phyloP scores from a whole-genome alignment of 306 rosid genomes.

The Notholithocarpus densiflorus region DNA sequence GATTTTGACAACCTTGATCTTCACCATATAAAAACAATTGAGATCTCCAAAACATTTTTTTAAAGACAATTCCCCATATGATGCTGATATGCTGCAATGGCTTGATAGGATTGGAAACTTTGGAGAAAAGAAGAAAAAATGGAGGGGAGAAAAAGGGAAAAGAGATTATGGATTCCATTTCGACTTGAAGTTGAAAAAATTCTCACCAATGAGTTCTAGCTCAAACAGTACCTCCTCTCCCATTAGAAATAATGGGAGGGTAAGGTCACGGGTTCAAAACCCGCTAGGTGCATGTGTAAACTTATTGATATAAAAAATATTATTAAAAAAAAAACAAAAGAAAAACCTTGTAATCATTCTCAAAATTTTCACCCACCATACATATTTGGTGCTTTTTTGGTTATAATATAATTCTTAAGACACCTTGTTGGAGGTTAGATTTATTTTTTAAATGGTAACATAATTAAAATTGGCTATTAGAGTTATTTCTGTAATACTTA shows the following conservation, averaged over 20 bases:
- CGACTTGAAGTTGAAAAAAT: not conserved
- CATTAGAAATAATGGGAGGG: too few relatives aligned
- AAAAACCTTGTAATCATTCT: not conserved
- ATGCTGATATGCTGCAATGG: not conserved
- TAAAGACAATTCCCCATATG: not conserved
- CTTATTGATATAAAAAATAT: too few relatives aligned
- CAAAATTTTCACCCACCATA: not conserved
- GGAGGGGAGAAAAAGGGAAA: not conserved
- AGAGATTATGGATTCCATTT: not conserved
- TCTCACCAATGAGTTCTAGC: too few relatives aligned
- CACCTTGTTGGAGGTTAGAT: not conserved
- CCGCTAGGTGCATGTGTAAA: too few relatives aligned
- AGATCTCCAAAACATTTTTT: not conserved
- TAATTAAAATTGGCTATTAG: not conserved
- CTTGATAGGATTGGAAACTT: not conserved
- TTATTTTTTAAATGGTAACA: not conserved
- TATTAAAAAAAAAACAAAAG: too few relatives aligned
- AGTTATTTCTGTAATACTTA: not conserved
- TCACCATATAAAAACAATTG: not conserved
- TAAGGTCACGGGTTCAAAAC: too few relatives aligned
- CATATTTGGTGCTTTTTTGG: not conserved
- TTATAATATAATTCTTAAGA: not conserved
- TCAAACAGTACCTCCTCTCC: too few relatives aligned
- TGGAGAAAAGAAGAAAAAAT: not conserved
- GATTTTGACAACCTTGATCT: too few relatives aligned